Conservation (phyloP, 2,329 filamentous ascomycete genomes). For the Ambrosiella beaveri region DNA sequence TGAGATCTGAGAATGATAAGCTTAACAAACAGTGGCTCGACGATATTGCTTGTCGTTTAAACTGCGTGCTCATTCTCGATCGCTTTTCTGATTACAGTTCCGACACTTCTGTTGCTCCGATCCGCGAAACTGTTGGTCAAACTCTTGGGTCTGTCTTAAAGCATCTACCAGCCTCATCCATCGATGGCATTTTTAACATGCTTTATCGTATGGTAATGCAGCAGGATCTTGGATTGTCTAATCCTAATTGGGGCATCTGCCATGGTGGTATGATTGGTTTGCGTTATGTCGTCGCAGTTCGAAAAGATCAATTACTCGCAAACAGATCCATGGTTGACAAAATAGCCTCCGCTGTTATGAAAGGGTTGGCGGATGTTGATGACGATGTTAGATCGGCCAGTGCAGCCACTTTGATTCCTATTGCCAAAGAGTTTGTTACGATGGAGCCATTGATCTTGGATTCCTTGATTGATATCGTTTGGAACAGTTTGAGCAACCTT, state of each 20-base stretch:
- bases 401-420: conserved; percentile 90
- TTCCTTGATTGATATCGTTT: conserved; percentile 79
- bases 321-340: conserved; percentile 81
- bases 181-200: conserved; percentile 69
- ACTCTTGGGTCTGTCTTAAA: conserved; percentile 77
- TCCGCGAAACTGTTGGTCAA: conserved; percentile 88
- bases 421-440: conserved; percentile 84
- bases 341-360: conserved; percentile 83
- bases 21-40: conserved; percentile 79
- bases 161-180: conserved; percentile 61
- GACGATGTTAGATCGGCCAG: conserved; percentile 95
- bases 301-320: conserved; percentile 76
- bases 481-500: conserved; percentile 92
- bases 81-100: conserved; percentile 96
- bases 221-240: conserved; percentile 55
- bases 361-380: conserved; percentile 74
- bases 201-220: conserved; percentile 87
- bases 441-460: conserved; percentile 65
- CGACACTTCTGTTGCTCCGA: conserved; percentile 90
- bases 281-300: conserved; percentile 84
- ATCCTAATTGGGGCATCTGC: conserved; percentile 79
- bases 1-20: conserved; percentile 54
- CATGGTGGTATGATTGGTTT: conserved; percentile 97
- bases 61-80: conserved; percentile 93
- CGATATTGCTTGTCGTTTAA: conserved; percentile 84